Base-by-base conservation (phyloP, 2,329 filamentous ascomycete species). In the Emmonsiellopsis sp. region DNA sequence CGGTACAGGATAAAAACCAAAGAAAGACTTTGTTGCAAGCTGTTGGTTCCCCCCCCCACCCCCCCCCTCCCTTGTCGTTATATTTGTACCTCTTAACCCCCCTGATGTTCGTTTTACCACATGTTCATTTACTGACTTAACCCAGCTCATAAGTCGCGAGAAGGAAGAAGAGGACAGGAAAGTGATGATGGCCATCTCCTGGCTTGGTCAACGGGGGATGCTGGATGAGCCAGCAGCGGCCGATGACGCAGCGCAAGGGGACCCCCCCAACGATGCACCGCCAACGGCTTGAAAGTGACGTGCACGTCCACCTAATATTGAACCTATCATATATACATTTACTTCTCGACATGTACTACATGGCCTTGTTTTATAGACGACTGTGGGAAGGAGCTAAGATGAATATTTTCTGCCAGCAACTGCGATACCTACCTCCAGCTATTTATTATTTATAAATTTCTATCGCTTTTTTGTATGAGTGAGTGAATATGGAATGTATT, bases 1-100 rank as follows among this genome's bases (percentile, higher is more conserved):
- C 53, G 40, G 50, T 64, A 64, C 56, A 62, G 62, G 54, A 63
- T 62, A 54, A 63, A 57, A 56, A 62, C 9, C 38, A 52, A 53
- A 55, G 71, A 54, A 72, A 74, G 59, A 69, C 72, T 32, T 63
- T 77, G 50, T 69, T 70, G 51, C 70, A 76, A 56, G 65, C 70
- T 54, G 72, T 74, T 57, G 62, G 70, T 67, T 40, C n/a, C 4
- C 15, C 10, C 34, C 15, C 8, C 13, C 8, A 31, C 37, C 50
- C 26, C 31, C 30, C 26, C 13, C 16, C n/a, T 26, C 42, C 13
- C 9, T 49, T 55, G 15, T n/a, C 20, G 20, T 31, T 20, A 37
- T 34, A 37, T 34, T 38, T 50, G 11, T 11, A 3, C 43, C 11
- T 26, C 7, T 30, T 7, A n/a, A n/a, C 20, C 11, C 11, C 11